Base-by-base conservation (phyloP, 2,329 filamentous ascomycete species). In the Alternaria atra region DNA sequence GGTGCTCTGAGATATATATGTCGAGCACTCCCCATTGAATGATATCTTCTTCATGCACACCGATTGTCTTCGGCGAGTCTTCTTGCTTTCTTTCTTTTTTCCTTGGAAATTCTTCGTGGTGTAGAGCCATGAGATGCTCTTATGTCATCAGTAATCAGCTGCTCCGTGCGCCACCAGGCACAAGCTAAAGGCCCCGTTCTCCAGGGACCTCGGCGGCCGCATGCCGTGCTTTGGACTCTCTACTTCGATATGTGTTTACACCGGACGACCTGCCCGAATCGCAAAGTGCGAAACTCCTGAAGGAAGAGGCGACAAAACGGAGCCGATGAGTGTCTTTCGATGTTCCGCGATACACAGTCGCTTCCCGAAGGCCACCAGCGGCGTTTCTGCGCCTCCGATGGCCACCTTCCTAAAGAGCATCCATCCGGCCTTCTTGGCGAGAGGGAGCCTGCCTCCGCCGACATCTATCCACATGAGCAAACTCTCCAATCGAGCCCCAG, bases 1-100 rank as follows among this genome's bases (percentile, higher is more conserved):
- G 46, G 46, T 48, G 46, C 46, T 48, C 46, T 35, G 46, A 25
- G 30, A 48, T 25, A 48, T 48, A 48, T 48, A 48, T 48, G 46
- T 12, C 13, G 23, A 20, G 6, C 30, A 20, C 3, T 25, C 1
- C 30, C 46, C 17, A 2, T n/a, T 9, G 17, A 4, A 4, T 13
- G 20, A 12, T 12, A 6, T 48, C 17, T 25, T 15, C 32, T 25
- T 35, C 17, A 1, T 25, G 15, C 15, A 5, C 1, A 25, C 15
- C 30, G 2, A 35, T 48, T 25, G 30, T 25, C 20, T n/a, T 12
- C 17, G 20, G 15, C 30, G 2, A 10, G 5, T n/a, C 46, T 48
- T 25, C 17, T 5, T 12, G 2, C n/a, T 2, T 12, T 25, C 6
- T 10, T 25, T 48, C 27, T 15, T 35, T 25, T 34, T 29, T 6